Conservation (phyloP, 2,329 filamentous ascomycete genomes). For the Ophiosphaerella korrae region DNA sequence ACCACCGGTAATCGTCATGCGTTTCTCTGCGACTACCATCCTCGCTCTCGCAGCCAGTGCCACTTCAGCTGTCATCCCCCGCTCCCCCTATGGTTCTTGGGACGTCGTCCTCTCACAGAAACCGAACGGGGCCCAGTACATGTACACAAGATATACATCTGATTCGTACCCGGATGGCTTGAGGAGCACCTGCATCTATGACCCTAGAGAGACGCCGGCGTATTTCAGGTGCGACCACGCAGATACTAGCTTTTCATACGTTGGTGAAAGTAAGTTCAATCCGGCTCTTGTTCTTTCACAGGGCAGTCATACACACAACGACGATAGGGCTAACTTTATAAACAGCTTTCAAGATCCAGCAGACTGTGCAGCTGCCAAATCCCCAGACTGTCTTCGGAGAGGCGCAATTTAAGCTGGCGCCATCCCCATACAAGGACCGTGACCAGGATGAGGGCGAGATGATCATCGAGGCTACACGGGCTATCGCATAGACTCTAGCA, state of each 20-base stretch:
- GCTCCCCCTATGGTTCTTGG: not conserved
- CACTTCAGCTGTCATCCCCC: slow-evolving; percentile 3
- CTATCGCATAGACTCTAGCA: no score
- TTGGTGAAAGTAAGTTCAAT: slow-evolving; percentile 5
- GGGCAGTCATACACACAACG: not conserved
- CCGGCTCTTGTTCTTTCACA: not conserved
- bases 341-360: not conserved
- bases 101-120: not conserved
- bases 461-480: no score
- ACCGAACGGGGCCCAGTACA: not conserved
- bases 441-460: no score
- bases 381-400: no score
- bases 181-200: slow-evolving; percentile 3
- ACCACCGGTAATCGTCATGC: not conserved
- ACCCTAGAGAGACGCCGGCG: not conserved
- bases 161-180: slow-evolving; percentile 3
- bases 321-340: not conserved
- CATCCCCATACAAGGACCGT: no score
- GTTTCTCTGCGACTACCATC: slow-evolving; percentile 1
- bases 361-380: not conserved
- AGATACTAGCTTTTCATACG: not conserved
- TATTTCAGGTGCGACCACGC: slow-evolving; percentile 2
- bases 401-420: no score
- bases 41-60: slow-evolving; percentile 6
- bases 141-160: not conserved